Percentiles rank a stretch among this genome's conserved stretches.
Evolutionary conservation across 169 alveolate species (phyloP).

Genomic region (Plasmodium malariae): DNA sequence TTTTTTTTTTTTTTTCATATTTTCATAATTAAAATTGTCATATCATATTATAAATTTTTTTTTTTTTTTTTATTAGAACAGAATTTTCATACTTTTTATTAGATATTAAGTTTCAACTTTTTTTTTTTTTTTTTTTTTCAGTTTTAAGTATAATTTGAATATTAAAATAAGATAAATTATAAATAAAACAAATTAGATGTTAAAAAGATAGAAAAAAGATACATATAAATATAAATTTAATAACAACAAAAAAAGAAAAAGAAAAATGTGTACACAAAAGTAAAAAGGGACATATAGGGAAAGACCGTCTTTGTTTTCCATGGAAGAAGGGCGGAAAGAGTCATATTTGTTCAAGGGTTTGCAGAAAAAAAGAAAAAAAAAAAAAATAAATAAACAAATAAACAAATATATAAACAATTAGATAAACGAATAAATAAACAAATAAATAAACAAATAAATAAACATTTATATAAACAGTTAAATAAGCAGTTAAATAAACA

Average conservation of each 20-base stretch:
- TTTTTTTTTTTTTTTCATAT: slow-evolving; percentile 20
- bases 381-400: neutral
- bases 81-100: slow-evolving; percentile 47
- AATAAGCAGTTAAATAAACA: no score
- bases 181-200: neutral
- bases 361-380: neutral
- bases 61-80: slow-evolving; percentile 7
- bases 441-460: no score
- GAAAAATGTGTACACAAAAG: neutral
- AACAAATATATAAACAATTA: neutral
- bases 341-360: neutral
- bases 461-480: no score
- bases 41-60: no score
- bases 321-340: no score
- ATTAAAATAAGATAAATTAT: slow-evolving; percentile 6
- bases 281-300: neutral
- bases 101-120: slow-evolving; percentile 19
- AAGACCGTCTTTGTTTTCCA: no score
- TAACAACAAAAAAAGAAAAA: neutral
- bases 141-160: slow-evolving; percentile 70
- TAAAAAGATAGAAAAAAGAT: neutral
- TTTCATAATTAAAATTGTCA: slow-evolving; percentile 22
- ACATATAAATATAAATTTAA: neutral
- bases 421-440: no score
- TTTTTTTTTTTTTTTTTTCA: slow-evolving; percentile 48